These are phyloP conservation scores for Aspergillus amoenus DNA, from an alignment of 2,329 filamentous ascomycete genomes.

Conservation along the genomic window DNA sequence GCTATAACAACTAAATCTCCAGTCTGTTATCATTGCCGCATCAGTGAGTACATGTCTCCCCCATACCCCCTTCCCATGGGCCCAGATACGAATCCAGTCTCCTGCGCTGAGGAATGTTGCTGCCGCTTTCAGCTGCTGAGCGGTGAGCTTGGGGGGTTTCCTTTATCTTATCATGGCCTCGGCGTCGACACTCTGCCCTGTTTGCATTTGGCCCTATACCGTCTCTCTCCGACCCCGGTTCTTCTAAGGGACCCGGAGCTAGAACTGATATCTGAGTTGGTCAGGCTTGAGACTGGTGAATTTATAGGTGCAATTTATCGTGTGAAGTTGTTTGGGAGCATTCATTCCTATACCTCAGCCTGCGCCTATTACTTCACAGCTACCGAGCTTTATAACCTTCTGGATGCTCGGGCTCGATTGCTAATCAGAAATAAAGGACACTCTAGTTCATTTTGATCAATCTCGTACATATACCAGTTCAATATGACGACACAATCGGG, in stretches of 20 bases:
- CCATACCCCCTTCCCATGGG: conserved; percentile 17
- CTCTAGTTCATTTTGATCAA: not conserved
- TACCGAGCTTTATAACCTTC: not conserved
- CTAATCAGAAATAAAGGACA: conserved; percentile 4
- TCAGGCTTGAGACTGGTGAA: not conserved
- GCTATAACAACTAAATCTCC: not conserved
- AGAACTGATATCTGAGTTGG: not conserved
- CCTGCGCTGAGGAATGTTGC: not conserved
- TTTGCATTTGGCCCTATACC: not conserved
- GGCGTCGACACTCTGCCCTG: not conserved
- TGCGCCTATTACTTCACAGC: not conserved
- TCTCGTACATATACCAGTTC: conserved; percentile 2
- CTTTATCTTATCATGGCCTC: conserved; percentile 13
- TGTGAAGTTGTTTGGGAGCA: not conserved
- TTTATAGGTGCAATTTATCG: not conserved
- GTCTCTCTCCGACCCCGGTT: not conserved
- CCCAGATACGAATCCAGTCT: not conserved
- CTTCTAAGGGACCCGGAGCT: not conserved
- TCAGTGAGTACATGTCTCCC: conserved; percentile 6
- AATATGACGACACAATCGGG: conserved; percentile 37
- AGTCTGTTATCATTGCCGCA: not conserved
- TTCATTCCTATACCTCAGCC: not conserved
- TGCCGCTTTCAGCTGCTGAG: conserved; percentile 6
- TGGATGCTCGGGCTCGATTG: not conserved
- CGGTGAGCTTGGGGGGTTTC: conserved; percentile 6